phyloP scores from a whole-genome alignment of 768 basidiomycete species.

The Leccinum fibrillosum region DNA sequence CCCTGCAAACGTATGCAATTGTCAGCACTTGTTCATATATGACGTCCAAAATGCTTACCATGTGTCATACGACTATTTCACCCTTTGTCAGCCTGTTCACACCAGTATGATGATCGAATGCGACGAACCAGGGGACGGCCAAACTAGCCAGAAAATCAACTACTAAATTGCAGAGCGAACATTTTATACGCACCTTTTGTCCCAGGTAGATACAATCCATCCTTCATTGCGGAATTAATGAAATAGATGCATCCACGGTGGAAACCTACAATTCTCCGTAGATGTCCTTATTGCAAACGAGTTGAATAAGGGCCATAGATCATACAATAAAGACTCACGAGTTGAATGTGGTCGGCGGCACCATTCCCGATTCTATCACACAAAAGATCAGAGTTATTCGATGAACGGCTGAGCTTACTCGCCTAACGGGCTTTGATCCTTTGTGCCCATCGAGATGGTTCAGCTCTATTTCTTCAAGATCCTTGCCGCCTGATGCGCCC shows the following conservation, averaged over 20 bases:
- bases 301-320: neutral
- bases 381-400: neutral
- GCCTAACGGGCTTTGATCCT: constrained; percentile 78
- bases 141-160: constrained; percentile 43
- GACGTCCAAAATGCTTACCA: constrained; percentile 38
- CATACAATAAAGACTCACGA: constrained; percentile 43
- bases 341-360: constrained; percentile 88
- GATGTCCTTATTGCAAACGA: constrained; percentile 65
- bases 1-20: constrained; percentile 37
- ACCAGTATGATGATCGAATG: neutral
- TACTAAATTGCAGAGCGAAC: neutral
- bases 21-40: constrained; percentile 3
- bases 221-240: constrained; percentile 32
- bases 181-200: constrained; percentile 65
- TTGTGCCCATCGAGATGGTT: constrained; percentile 86
- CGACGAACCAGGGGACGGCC: constrained; percentile 68
- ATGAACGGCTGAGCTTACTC: constrained; percentile 1
- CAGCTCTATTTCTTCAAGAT: constrained; percentile 81
- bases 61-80: constrained; percentile 50
- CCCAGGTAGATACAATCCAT: constrained; percentile 97
- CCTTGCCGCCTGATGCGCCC: constrained; percentile 53
- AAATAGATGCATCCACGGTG: neutral
- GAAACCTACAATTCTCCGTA: constrained; percentile 80
- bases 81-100: constrained; percentile 1
- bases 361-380: constrained; percentile 81